Evolutionary conservation across 164 flowering plant genomes (phyloP).

Genomic region (Vitis rupestris): DNA sequence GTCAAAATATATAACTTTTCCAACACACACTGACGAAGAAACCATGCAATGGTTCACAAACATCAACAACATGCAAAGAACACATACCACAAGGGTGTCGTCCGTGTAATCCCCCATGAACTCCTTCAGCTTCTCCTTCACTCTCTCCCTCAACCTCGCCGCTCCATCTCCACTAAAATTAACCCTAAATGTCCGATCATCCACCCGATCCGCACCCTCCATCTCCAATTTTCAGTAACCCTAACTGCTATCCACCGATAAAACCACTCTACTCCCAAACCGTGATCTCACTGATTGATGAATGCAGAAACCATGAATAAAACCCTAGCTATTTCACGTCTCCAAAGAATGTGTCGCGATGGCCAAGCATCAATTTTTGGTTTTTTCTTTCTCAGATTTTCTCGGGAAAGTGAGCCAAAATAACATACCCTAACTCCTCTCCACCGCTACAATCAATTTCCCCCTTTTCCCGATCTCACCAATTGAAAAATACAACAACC

Average conservation of each 20-base stretch:
- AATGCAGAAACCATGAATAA: too few relatives aligned
- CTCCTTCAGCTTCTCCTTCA: conserved; percentile 74
- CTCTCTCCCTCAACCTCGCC: conserved; percentile 45
- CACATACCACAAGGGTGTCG: conserved; percentile 84
- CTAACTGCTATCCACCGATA: not conserved
- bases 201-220: conserved; percentile 44
- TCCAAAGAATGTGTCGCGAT: too few relatives aligned
- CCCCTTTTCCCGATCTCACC: too few relatives aligned
- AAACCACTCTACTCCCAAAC: too few relatives aligned
- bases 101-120: conserved; percentile 94
- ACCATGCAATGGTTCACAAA: not conserved
- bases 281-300: too few relatives aligned
- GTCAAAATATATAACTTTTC: not conserved
- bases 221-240: conserved; percentile 13
- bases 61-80: not conserved
- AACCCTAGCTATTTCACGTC: too few relatives aligned
- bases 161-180: conserved; percentile 64
- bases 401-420: too few relatives aligned
- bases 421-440: too few relatives aligned
- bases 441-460: too few relatives aligned
- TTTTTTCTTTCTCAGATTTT: too few relatives aligned
- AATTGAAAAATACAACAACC: too few relatives aligned
- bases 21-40: not conserved
- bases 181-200: conserved; percentile 53
- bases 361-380: too few relatives aligned